Base-by-base conservation (phyloP, 2,329 filamentous ascomycete genomes). In the Colletotrichum plurivorum region DNA sequence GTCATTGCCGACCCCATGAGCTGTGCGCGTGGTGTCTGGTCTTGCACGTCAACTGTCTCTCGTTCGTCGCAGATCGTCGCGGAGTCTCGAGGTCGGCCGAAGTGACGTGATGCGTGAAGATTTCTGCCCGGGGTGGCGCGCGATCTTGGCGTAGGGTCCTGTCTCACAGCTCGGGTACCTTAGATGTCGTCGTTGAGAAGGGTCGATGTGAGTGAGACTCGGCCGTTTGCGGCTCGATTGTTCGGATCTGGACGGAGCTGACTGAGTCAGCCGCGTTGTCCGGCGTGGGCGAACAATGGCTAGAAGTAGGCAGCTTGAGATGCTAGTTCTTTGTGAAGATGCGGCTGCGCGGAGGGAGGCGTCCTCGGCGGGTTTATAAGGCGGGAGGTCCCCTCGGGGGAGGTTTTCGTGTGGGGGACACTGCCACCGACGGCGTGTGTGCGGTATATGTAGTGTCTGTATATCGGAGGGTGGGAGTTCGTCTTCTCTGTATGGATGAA, bases 351-450 rank as follows among this genome's bases (percentile, higher is more conserved):
- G 7, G 31, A 36, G 10, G 31, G 31, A 10, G 31, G 31, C 31
- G 31, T 36, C 31, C 31, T 36, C 31, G 31, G 9, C 15, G 27
- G n/a, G 41, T 13, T 56, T 48, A 48, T 48, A 48, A 36, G 31
- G 31, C 31, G 31, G 31, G 31, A 36, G 31, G 31, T 12, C 10
- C 31, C 9, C 31, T 9, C 31, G 31, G n/a, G 22, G 25, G 41
- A 18, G 20, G 43, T 41, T 39, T 18, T 15, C 36, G 45, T 9
- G 13, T 39, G 9, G n/a, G 18, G 3, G 52, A 53, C 60, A 58
- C 52, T 45, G 60, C 60, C 53, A 48, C 65, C 5, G 46, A 57
- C 52, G 65, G 64, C 59, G 45, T 43, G 64, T 56, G 59, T 63
- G 22, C 22, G 22, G 22, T 25, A 25, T 25, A 25, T n/a, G 58